Evolutionary conservation across 495 filamentous ascomycete genomes (phyloP).

Genomic region (Friedmanniomyces endolithicus): DNA sequence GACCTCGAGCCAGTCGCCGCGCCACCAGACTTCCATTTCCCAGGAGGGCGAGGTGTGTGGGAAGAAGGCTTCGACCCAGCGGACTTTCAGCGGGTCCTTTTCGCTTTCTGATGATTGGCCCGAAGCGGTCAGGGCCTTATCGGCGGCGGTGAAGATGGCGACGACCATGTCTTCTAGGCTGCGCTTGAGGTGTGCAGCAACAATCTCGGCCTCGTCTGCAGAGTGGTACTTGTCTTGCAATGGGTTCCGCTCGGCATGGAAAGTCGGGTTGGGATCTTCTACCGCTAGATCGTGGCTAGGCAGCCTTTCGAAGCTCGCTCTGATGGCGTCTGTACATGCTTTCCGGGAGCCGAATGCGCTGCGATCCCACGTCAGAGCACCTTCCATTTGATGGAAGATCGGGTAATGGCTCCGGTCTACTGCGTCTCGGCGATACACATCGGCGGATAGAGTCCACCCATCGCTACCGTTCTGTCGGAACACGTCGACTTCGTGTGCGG

Average conservation of each 20-base stretch:
- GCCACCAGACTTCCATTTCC: conserved; percentile 93
- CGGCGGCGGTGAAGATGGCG: conserved; percentile 72
- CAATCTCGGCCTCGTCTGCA: conserved; percentile 63
- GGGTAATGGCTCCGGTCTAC: conserved; percentile 92
- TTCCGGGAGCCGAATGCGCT: conserved; percentile 31
- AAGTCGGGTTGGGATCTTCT: conserved; percentile 72
- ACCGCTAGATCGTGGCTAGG: conserved; percentile 54
- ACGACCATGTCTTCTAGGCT: conserved; percentile 79
- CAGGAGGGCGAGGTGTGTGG: conserved; percentile 90
- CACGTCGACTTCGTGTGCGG: conserved; percentile 78
- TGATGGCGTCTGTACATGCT: conserved; percentile 6
- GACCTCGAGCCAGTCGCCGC: conserved; percentile 87
- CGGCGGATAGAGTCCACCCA: conserved; percentile 84
- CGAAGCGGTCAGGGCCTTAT: conserved; percentile 45
- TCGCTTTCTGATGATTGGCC: conserved; percentile 38
- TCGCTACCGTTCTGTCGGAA: conserved; percentile 57
- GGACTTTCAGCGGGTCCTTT: conserved; percentile 65
- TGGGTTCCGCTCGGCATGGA: conserved; percentile 70
- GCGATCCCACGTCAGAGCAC: conserved; percentile 80
- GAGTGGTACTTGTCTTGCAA: conserved; percentile 60
- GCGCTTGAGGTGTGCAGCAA: conserved; percentile 79
- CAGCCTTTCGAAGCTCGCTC: conserved; percentile 1
- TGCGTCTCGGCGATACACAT: conserved; percentile 91
- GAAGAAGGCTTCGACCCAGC: conserved; percentile 96
- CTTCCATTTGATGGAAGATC: conserved; percentile 98